Evolutionary conservation across 164 flowering plant species (phyloP).

Genomic region (Sedum album): DNA sequence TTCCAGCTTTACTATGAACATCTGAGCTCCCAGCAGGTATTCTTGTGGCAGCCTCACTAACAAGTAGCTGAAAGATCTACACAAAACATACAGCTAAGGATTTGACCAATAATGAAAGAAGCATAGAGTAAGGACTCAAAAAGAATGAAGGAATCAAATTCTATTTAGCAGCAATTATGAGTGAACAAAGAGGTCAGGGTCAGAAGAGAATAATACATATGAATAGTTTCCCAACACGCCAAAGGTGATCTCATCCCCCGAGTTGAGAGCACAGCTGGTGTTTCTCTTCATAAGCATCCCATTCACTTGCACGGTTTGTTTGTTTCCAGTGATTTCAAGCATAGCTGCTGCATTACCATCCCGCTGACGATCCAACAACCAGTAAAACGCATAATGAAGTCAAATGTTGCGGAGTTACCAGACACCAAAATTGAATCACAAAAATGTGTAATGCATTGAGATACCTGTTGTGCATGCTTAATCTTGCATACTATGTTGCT

Average conservation of each 20-base stretch:
- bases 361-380: conserved; percentile 59
- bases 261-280: conserved; percentile 33
- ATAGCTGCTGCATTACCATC: conserved; percentile 45
- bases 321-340: conserved; percentile 72
- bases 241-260: conserved; percentile 85
- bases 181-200: not conserved
- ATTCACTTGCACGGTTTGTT: conserved; percentile 71
- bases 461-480: conserved; percentile 57
- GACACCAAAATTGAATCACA: too few relatives aligned
- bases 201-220: conserved; percentile 62
- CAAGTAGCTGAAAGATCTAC: conserved; percentile 67
- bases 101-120: not conserved
- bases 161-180: not conserved
- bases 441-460: not conserved
- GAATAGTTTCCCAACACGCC: conserved; percentile 56
- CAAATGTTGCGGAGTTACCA: too few relatives aligned
- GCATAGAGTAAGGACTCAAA: not conserved
- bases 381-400: conserved; percentile 40
- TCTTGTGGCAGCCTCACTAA: conserved; percentile 28
- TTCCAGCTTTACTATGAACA: conserved; percentile 37
- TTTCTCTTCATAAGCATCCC: conserved; percentile 48
- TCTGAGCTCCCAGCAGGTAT: conserved; percentile 33
- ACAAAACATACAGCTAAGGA: conserved; percentile 30
- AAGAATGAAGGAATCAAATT: not conserved
- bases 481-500: conserved; percentile 52